Evolutionary conservation across 495 filamentous ascomycete genomes (phyloP).

Genomic region (Talaromyces borbonicus): DNA sequence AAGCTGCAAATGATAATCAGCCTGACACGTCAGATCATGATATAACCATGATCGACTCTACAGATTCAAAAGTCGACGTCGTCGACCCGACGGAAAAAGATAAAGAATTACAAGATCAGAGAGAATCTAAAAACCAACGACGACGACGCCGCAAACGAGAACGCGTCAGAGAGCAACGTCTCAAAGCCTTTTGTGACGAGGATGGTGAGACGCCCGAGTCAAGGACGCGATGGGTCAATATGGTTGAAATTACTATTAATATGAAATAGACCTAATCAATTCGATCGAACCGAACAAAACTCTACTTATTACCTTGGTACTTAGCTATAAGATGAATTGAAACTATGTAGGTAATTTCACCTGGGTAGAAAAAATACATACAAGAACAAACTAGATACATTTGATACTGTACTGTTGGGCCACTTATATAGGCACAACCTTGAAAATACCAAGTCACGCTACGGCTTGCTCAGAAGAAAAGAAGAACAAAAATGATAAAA

Average conservation of each 20-base stretch:
- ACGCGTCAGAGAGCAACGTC: constrained; percentile 27
- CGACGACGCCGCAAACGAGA: constrained; percentile 11
- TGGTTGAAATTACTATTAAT: constrained; percentile 54
- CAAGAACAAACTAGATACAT: constrained; percentile 1
- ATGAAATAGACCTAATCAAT: too few relatives aligned
- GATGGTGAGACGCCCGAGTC: constrained; percentile 49
- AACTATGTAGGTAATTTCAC: too few relatives aligned
- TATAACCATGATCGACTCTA: neutral
- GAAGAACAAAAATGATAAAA: too few relatives aligned
- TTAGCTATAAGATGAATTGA: too few relatives aligned
- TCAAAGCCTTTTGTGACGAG: constrained; percentile 27
- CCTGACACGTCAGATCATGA: neutral
- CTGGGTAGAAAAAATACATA: constrained; percentile 12
- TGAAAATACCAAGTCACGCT: neutral
- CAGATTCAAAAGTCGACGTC: neutral
- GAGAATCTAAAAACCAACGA: constrained; percentile 8
- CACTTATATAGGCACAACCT: constrained; percentile 5
- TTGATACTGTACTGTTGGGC: too few relatives aligned
- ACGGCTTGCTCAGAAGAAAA: neutral
- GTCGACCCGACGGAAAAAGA: constrained; percentile 5
- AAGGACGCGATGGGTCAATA: constrained; percentile 54
- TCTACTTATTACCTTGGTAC: too few relatives aligned
- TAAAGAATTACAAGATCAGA: neutral
- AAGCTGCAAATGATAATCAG: constrained; percentile 18
- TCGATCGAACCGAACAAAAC: too few relatives aligned